Evolutionary conservation across 2,329 filamentous ascomycete species (phyloP), one percentile per base, ranked within the genome.

Genomic region (Didymosphaeria variabile): DNA sequence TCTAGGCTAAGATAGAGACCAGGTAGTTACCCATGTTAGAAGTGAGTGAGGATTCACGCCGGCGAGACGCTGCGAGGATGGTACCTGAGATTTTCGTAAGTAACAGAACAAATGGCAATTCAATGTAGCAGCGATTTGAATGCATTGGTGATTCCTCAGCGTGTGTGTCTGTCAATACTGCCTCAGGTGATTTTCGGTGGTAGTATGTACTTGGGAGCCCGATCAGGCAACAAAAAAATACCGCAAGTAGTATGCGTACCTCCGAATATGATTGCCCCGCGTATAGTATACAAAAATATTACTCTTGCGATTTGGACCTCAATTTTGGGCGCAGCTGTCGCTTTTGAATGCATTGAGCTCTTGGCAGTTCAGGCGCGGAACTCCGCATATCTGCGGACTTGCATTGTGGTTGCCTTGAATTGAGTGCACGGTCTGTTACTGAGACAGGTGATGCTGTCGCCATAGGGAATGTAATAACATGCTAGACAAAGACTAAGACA

Each of bases 361-460:
- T 17, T 40, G 6, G 26, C 34, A 23, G 17, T 31, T 38, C 19
- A 26, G 4, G 23, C 62, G 64, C 61, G 61, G 61, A 62, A 52
- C 62, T 66, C 58, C 62, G 62, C 59, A 64, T 19, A 15, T 31
- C 13, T 62, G 61, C 64, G 61, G 64, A 64, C 19, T 61, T 60
- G 61, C 32, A 29, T 23, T 5, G 45, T 19, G 19, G 45, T 19
- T 15, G 36, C 19, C 7, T 36, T n/a, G 23, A 23, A 40, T n/a
- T 13, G 19, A 46, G 13, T 8, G n/a, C 8, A 29, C 23, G 9
- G 10, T 26, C 8, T 46, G 26, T 4, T 8, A 21, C 32, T 26
- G 23, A 21, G 34, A 19, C 21, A 44, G 5, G 21, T 23, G 5
- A 13, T 21, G 15, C 5, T n/a, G 4, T n/a, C 15, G n/a, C 17